Conservation (phyloP, 768 basidiomycete species). For the Trametes sanguinea region DNA sequence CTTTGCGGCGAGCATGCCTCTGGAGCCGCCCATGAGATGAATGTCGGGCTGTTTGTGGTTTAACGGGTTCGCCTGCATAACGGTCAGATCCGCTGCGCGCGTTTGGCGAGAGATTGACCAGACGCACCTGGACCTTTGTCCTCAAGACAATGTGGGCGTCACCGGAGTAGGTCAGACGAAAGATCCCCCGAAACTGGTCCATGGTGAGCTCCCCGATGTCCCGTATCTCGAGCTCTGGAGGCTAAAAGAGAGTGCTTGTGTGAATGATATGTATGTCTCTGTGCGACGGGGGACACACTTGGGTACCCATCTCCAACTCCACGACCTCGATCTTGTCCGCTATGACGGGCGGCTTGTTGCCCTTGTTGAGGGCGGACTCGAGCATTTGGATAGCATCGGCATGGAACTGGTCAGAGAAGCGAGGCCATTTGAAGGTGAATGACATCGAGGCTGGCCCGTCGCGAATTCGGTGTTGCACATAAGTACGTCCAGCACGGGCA, state of each 20-base stretch:
- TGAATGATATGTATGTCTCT: neutral
- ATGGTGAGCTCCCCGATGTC: slow-evolving; percentile 96
- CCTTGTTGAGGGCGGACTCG: slow-evolving; percentile 95
- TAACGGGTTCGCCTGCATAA: slow-evolving; percentile 83
- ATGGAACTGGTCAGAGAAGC: slow-evolving; percentile 96
- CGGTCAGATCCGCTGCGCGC: neutral
- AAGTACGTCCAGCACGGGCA: slow-evolving; percentile 1
- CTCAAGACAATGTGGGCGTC: slow-evolving; percentile 86
- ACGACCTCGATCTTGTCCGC: slow-evolving; percentile 97
- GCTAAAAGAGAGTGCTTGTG: slow-evolving; percentile 47
- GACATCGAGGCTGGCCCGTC: slow-evolving; percentile 52
- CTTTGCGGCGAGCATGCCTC: slow-evolving; percentile 91
- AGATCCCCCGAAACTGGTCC: slow-evolving; percentile 96
- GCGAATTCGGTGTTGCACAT: slow-evolving; percentile 11
- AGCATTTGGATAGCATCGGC: slow-evolving; percentile 96
- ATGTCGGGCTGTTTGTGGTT: slow-evolving; percentile 92
- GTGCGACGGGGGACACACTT: slow-evolving; percentile 51
- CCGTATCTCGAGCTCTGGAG: slow-evolving; percentile 94
- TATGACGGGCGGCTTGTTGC: slow-evolving; percentile 95
- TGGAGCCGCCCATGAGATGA: slow-evolving; percentile 78
- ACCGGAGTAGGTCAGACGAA: slow-evolving; percentile 91
- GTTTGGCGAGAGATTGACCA: neutral
- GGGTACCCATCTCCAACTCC: slow-evolving; percentile 98
- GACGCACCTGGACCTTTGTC: slow-evolving; percentile 87
- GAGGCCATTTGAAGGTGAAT: slow-evolving; percentile 94